Evolutionary conservation across 2,329 filamentous ascomycete species (phyloP), one percentile per base, ranked within the genome.

Genomic region (Exophiala sp.): DNA sequence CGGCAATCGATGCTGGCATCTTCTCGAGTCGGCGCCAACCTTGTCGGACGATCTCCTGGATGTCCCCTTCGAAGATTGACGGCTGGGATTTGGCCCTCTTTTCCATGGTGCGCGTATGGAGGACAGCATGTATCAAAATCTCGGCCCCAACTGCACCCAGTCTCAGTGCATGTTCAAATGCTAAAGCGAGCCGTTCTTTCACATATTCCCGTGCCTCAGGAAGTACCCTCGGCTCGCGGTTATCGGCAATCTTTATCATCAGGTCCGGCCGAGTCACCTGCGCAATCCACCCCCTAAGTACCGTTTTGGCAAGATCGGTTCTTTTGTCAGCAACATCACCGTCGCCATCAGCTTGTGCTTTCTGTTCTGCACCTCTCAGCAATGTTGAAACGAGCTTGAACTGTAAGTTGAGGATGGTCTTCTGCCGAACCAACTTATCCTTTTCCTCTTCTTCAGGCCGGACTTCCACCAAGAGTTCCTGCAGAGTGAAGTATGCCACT

Each of bases 21-120:
- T 63, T 64, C 51, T 64, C 65, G 39, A 73, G 41, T 6, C 64
- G 66, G 56, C 69, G 71, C 58, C 71, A 71, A 2, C 69, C 69
- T 35, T 63, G 62, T 54, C 71, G 66, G 14, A 72, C 63, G 16
- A 53, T 44, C 1, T 30, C 37, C 14, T 30, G 19, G 13, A 59
- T 32, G 30, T 45, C 53, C 16, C 52, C 53, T 11, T 57, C 56
- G 34, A 58, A 57, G 13, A 43, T 14, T n/a, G 34, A 16, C 8
- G 37, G 16, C 48, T 48, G 32, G 13, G 22, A 34, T 19, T 44
- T 27, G 1, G 38, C 5, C 14, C 46, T 21, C 19, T 34, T 37
- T 16, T 52, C 54, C 7, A 52, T 13, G 2, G 29, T 9, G 16
- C 32, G 37, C 9, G 54, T 18, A 16, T 39, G 19, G 11, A 53